phyloP scores from a whole-genome alignment of 192 early-diverging fungal genomes.

The Rhizoclosmatium globosum region DNA sequence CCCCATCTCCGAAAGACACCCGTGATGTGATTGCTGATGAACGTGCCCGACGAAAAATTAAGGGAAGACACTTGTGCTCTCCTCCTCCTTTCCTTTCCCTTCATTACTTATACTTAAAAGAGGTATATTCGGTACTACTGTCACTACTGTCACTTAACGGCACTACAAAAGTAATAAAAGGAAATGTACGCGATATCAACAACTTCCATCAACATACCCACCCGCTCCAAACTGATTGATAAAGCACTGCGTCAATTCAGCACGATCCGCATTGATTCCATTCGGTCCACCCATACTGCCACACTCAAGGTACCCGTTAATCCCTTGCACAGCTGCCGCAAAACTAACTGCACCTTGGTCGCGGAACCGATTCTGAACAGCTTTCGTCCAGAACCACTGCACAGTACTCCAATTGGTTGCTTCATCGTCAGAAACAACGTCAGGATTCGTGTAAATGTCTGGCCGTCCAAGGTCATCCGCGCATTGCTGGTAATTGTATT shows the following conservation, averaged over 20 bases:
- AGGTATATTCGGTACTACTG: too few relatives aligned
- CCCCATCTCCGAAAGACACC: too few relatives aligned
- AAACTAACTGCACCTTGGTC: not conserved
- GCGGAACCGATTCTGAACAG: constrained; percentile 4
- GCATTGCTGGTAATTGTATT: constrained; percentile 17
- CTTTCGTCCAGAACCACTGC: constrained; percentile 16
- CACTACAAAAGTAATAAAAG: too few relatives aligned
- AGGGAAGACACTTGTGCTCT: too few relatives aligned
- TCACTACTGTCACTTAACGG: too few relatives aligned
- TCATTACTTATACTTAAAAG: too few relatives aligned
- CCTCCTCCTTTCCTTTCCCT: too few relatives aligned
- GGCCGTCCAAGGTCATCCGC: not conserved
- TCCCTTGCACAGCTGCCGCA: not conserved
- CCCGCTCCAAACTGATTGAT: constrained; percentile 20
- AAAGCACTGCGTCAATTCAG: constrained; percentile 19
- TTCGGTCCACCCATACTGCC: not conserved
- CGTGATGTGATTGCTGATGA: too few relatives aligned
- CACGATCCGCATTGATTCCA: not conserved
- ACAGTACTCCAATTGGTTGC: constrained; percentile 17
- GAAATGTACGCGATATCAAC: too few relatives aligned
- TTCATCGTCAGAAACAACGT: constrained; percentile 9
- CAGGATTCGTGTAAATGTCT: constrained; percentile 12
- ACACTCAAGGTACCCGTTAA: constrained; percentile 33
- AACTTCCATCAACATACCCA: too few relatives aligned
- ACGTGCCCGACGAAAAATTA: too few relatives aligned